Evolutionary conservation across 345 rosid species (phyloP).

Genomic region (Bruguiera gymnorhiza): DNA sequence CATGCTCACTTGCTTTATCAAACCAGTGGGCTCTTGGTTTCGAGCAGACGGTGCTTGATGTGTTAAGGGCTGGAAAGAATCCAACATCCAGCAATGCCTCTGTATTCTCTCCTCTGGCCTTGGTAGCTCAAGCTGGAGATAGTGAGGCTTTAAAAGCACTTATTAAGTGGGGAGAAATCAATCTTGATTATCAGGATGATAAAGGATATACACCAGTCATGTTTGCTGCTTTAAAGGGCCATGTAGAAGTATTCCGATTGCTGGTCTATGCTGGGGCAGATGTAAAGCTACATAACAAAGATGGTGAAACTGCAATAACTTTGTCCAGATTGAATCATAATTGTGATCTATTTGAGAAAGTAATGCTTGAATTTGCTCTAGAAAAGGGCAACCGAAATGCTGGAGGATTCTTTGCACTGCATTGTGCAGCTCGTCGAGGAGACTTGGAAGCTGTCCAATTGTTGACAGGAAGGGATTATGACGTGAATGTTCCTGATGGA

Average conservation of each 20-base stretch:
- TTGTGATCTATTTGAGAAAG: conserved; percentile 75
- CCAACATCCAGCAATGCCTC: conserved; percentile 56
- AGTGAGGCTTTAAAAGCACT: conserved; percentile 54
- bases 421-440: conserved; percentile 92
- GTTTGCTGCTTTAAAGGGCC: conserved; percentile 79
- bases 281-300: conserved; percentile 66
- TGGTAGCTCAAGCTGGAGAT: conserved; percentile 69
- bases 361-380: conserved; percentile 86
- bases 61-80: conserved; percentile 49
- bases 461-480: conserved; percentile 60
- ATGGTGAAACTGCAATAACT: conserved; percentile 70
- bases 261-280: conserved; percentile 87
- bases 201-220: conserved; percentile 85
- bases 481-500: conserved; percentile 65
- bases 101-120: conserved; percentile 56
- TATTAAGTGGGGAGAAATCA: conserved; percentile 35
- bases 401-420: conserved; percentile 85
- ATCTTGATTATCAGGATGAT: conserved; percentile 74
- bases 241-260: conserved; percentile 67
- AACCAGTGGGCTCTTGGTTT: conserved; percentile 67
- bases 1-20: conserved; percentile 46
- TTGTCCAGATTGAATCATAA: conserved; percentile 59
- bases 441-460: conserved; percentile 68
- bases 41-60: conserved; percentile 56
- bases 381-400: conserved; percentile 70